A percentile compares a stretch with the other conserved stretches of the same genome.
Evolutionary conservation across 192 early-diverging fungal species (phyloP).

Genomic region (Coemansia sp.): DNA sequence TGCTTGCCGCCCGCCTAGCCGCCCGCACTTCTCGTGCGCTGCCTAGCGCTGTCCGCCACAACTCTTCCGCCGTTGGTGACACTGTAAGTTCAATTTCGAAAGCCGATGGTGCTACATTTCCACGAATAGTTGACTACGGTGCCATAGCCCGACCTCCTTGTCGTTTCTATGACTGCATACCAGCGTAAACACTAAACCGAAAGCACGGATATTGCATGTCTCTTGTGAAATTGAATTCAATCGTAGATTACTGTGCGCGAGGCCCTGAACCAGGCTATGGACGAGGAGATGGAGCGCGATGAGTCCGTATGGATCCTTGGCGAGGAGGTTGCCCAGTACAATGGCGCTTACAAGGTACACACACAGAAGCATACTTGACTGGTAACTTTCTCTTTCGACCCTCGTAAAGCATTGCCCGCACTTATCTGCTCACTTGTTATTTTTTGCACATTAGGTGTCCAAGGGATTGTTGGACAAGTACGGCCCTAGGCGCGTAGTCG

Average conservation of each 20-base stretch:
- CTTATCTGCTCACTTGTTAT: neutral
- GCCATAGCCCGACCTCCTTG: neutral
- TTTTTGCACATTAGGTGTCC: slow-evolving; percentile 71
- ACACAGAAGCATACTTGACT: neutral
- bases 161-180: neutral
- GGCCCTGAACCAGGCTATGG: slow-evolving; percentile 95
- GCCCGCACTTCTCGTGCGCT: slow-evolving; percentile 40
- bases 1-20: slow-evolving; percentile 43
- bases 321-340: slow-evolving; percentile 99
- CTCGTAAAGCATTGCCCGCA: neutral
- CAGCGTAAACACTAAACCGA: neutral
- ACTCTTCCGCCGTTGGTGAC: slow-evolving; percentile 39
- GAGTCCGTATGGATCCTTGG: slow-evolving; percentile 92
- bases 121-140: neutral
- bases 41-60: slow-evolving; percentile 34
- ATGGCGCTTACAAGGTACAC: slow-evolving; percentile 97
- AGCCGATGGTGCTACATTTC: neutral
- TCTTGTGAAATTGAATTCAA: neutral
- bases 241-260: slow-evolving; percentile 94
- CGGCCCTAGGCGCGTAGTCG: slow-evolving; percentile 94
- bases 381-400: neutral
- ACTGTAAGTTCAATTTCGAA: slow-evolving; percentile 28
- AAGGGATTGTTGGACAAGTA: slow-evolving; percentile 98
- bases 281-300: slow-evolving; percentile 94
- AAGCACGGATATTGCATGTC: neutral